These are phyloP conservation scores for Calonectria pteridis DNA, from an alignment of 2,329 filamentous ascomycete genomes.

Conservation along the genomic window DNA sequence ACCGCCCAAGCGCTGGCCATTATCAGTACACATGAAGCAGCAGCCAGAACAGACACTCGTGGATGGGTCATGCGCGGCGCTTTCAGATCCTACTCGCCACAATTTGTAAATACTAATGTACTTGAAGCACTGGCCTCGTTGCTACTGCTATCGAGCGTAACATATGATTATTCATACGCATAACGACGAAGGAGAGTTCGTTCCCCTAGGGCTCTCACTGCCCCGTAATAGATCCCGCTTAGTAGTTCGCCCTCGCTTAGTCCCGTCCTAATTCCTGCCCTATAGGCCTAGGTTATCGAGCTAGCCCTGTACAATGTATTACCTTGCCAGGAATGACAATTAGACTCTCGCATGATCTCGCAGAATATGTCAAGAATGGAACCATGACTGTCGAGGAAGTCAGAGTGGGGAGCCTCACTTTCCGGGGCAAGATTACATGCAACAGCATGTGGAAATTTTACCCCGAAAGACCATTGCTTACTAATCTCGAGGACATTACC, in stretches of 20 bases:
- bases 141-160: too few species aligned
- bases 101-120: background rate
- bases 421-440: background rate
- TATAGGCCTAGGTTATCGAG: too few species aligned
- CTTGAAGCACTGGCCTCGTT: too few species aligned
- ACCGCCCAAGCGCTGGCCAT: background rate
- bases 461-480: background rate
- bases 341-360: background rate
- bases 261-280: too few species aligned
- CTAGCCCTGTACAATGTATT: too few species aligned
- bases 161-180: too few species aligned
- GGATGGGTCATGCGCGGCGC: background rate
- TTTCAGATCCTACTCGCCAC: background rate
- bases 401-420: background rate
- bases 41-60: background rate
- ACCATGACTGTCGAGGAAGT: background rate
- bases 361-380: background rate
- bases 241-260: too few species aligned
- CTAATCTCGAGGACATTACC: background rate
- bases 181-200: too few species aligned
- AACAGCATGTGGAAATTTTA: background rate
- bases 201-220: too few species aligned
- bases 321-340: background rate
- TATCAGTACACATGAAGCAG: background rate
- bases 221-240: too few species aligned